These are phyloP conservation scores for Aspergillus persii DNA, from an alignment of 2,329 filamentous ascomycete species.

Conservation along the genomic window DNA sequence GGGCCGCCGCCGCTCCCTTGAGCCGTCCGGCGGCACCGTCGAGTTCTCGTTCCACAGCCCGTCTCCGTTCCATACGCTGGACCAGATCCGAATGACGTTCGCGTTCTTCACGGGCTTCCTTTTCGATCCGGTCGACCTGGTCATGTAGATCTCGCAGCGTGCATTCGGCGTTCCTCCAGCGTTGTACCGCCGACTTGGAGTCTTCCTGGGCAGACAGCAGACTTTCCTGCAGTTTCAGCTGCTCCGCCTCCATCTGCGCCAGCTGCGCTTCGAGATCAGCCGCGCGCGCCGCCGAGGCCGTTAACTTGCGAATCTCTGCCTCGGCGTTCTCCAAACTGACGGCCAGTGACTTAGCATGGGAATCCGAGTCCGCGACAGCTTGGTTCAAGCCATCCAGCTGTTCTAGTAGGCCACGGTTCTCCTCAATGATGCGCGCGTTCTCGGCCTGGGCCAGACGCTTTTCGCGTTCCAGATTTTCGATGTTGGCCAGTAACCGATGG, in stretches of 20 bases:
- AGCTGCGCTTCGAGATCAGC: slow-evolving; percentile 79
- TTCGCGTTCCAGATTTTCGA: slow-evolving; percentile 70
- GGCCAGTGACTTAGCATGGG: slow-evolving; percentile 73
- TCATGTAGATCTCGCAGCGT: slow-evolving; percentile 76
- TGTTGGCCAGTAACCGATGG: slow-evolving; percentile 65
- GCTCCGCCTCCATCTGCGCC: slow-evolving; percentile 74
- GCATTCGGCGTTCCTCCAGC: slow-evolving; percentile 83
- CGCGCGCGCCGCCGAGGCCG: slow-evolving; percentile 70
- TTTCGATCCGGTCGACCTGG: slow-evolving; percentile 84
- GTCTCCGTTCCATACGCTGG: slow-evolving; percentile 77
- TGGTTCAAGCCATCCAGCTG: slow-evolving; percentile 83
- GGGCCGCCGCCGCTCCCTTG: slow-evolving; percentile 74
- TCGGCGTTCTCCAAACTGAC: slow-evolving; percentile 74
- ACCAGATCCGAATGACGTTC: slow-evolving; percentile 80
- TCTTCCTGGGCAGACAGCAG: slow-evolving; percentile 69
- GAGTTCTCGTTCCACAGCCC: slow-evolving; percentile 77
- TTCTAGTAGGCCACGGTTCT: slow-evolving; percentile 77
- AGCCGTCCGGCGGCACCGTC: slow-evolving; percentile 75
- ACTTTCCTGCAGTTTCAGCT: slow-evolving; percentile 67
- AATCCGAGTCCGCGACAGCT: slow-evolving; percentile 75
- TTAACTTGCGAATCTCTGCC: slow-evolving; percentile 71
- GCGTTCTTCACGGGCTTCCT: slow-evolving; percentile 74
- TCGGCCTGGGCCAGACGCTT: slow-evolving; percentile 72
- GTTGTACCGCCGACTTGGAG: slow-evolving; percentile 71
- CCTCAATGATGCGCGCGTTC: slow-evolving; percentile 75